Base-by-base conservation (phyloP, 2,329 filamentous ascomycete genomes). In the Ascochyta viciae-villosae region DNA sequence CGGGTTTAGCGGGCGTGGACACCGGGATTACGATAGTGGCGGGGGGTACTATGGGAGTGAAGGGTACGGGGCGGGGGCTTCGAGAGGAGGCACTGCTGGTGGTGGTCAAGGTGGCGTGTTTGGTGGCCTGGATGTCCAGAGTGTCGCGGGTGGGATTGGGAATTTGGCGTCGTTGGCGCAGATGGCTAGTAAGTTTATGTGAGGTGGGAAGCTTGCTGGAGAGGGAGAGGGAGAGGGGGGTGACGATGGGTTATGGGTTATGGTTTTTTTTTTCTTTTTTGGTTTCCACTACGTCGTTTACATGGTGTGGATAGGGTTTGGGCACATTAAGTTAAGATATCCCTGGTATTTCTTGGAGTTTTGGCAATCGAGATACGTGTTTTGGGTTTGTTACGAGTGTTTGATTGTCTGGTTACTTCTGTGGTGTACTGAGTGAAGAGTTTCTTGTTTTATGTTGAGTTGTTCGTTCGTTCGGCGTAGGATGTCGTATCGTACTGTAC, bases 151-250 rank as follows among this genome's bases (percentile, higher is more conserved):
- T 1, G 60, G 60, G 10, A 60, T 63, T 48, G 57, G 57, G 34
- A 63, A 77, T 55, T 61, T 84, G 63, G 76, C 83, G 64, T 80
- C 81, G 72, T 78, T 78, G 58, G 66, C 65, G 52, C 60, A 81
- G 74, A 78, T 78, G 66, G 66, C 65, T 48, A 61, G 54, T n/a
- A 67, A 67, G 61, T 84, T 85, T 58, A 76, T 83, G 73, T 85
- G 69, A 59, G 27, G n/a, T 2, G 8, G 29, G 27, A 19, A 19
- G 3, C 8, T 26, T 26, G 24, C 6, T 6, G 24, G 24, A 19
- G 35, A 13, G 19, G 15, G 35, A 15, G 16, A 8, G n/a, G n/a
- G 9, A 9, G 29, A 12, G 13, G 29, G 12, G 3, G 29, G 29
- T 12, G 27, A 10, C 27, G 27, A 10, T 8, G 27, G 27, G 27